Base-by-base conservation (phyloP, 129 eudicot genomes). In the carrot (Daucus carota) region DNA sequence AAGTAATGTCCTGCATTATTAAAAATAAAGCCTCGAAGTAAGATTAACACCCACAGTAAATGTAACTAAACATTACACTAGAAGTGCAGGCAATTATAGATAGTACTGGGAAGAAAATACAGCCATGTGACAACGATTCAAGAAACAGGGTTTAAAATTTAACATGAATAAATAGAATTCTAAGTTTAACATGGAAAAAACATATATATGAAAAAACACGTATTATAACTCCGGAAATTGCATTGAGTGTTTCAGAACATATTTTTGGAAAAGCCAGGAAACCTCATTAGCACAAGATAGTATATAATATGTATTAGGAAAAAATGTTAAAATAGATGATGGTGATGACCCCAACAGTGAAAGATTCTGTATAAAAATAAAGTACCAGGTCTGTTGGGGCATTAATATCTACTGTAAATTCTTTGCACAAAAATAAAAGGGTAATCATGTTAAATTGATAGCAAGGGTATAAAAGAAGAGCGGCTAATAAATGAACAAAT, bases 1-100 rank as follows among this genome's bases (percentile, higher is more conserved):
- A 95, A 17, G 79, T 88, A 95, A 84, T 95, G 99, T 77, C 99
- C 99, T 89, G 78, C 82, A 65, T 74, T 9, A 76, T 71, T 4
- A 9, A 15, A 78, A 38, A 74, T 54, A 18, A 2, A 72, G 47
- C 42, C 70, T 65, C 38, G 1, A 59, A 29, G 70, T 26, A 63
- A 63, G 34, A 6, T 32, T 63, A 26, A 16, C 41, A 8, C 1
- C 15, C 22, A 15, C 17, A 29, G 7, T 29, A 62, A 4, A 24
- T 62, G 20, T 62, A 26, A 62, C 34, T 60, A 63, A 31, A 3
- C 36, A 12, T 11, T 31, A 29, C 43, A 40, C 43, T 40, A 9
- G 29, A 20, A 50, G 62, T 52, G 62, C 31, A 24, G 65, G 62
- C 62, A 57, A 57, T 10, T 8, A 57, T 20, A 57, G 32, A 57